Evolutionary conservation across 2,329 filamentous ascomycete genomes (phyloP).

Genomic region (Fusarium drepaniforme): DNA sequence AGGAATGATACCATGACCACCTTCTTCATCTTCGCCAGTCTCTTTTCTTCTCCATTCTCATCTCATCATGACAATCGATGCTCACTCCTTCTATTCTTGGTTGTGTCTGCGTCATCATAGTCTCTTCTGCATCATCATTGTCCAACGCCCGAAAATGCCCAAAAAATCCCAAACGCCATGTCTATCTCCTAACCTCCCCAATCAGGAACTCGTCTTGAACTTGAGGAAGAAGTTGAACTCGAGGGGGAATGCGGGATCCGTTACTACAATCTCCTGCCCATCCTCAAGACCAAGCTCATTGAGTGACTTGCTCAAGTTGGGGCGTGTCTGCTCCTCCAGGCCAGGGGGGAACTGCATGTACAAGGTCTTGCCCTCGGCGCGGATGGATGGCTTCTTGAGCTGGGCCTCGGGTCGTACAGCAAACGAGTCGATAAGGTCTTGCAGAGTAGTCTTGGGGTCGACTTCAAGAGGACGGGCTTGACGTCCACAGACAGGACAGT

Average conservation of each 20-base stretch:
- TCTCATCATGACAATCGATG: constrained; percentile 45
- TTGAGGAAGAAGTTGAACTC: constrained; percentile 70
- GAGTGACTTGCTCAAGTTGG: constrained; percentile 85
- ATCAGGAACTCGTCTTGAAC: constrained; percentile 52
- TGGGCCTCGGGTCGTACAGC: constrained; percentile 89
- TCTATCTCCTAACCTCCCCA: not conserved
- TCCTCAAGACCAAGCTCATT: constrained; percentile 77
- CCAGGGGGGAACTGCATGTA: constrained; percentile 90
- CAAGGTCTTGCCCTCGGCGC: constrained; percentile 82
- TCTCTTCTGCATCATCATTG: constrained; percentile 12
- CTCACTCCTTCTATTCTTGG: constrained; percentile 40
- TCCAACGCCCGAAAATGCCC: constrained; percentile 47
- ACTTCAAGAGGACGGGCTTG: constrained; percentile 81
- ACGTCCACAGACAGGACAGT: constrained; percentile 94
- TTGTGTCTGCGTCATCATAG: constrained; percentile 15
- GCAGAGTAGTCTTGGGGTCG: constrained; percentile 77
- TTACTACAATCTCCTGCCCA: constrained; percentile 91
- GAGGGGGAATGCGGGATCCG: constrained; percentile 88
- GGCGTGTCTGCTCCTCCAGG: constrained; percentile 85
- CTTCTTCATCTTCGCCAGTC: constrained; percentile 26
- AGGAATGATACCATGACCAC: constrained; percentile 51
- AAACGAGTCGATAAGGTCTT: constrained; percentile 87
- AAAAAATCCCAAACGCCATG: constrained; percentile 30
- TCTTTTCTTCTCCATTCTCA: constrained; percentile 9
- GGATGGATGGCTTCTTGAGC: constrained; percentile 91